A percentile compares a stretch with the other conserved stretches of the same genome.
These are phyloP conservation scores for Pulicaria dysenterica DNA, from an alignment of 129 eudicot species.

Conservation along the genomic window DNA sequence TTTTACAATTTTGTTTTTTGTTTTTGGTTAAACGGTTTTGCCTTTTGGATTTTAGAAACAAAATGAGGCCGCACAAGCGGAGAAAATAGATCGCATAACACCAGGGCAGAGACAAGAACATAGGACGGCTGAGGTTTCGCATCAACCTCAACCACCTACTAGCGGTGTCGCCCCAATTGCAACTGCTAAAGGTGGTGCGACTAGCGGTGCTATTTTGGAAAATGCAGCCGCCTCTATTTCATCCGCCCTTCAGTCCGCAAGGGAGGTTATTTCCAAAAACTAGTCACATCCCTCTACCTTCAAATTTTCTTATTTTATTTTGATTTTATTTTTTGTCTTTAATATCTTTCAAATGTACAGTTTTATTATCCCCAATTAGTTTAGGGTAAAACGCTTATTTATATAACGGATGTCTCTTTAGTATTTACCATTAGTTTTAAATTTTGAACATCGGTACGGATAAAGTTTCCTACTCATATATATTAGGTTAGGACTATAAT, in stretches of 20 bases:
- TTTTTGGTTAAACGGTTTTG: not conserved
- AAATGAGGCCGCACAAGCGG: slow-evolving; percentile 15
- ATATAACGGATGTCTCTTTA: not conserved
- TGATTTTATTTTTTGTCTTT: not conserved
- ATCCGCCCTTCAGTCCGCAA: slow-evolving; percentile 63
- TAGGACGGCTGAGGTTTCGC: slow-evolving; percentile 32
- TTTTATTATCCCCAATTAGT: not conserved
- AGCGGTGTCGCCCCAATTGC: slow-evolving; percentile 17
- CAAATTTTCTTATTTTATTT: not conserved
- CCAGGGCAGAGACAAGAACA: slow-evolving; percentile 42
- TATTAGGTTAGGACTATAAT: too few relatives aligned
- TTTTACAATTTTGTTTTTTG: not conserved
- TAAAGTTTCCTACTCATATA: not conserved
- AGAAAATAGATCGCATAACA: slow-evolving; percentile 34
- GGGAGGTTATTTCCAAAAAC: slow-evolving; percentile 49
- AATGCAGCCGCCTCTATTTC: slow-evolving; percentile 69
- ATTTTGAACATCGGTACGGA: not conserved
- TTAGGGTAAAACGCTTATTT: not conserved
- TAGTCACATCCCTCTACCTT: slow-evolving; percentile 10
- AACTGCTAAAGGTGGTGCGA: slow-evolving; percentile 30
- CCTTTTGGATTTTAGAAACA: slow-evolving; percentile 24
- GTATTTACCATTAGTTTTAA: not conserved
- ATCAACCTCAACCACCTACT: slow-evolving; percentile 26
- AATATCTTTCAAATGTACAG: slow-evolving; percentile 15
- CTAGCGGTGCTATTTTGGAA: slow-evolving; percentile 50